Evolutionary conservation across 352 stramenopile species (phyloP).

Genomic region (Pythium inflatum): DNA sequence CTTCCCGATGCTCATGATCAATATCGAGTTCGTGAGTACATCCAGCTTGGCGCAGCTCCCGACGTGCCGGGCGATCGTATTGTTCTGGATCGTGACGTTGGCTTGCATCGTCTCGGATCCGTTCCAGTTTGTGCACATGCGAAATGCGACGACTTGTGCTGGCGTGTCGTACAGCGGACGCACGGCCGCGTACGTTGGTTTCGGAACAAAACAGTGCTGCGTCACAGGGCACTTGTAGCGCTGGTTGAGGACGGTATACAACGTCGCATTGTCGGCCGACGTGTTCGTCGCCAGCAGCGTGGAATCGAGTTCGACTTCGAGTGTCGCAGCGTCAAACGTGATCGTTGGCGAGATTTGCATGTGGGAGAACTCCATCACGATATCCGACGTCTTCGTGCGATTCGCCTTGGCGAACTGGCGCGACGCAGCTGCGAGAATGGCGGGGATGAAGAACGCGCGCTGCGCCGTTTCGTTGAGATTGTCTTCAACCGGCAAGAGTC

Average conservation of each 20-base stretch:
- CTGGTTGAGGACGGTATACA: constrained; percentile 33
- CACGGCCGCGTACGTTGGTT: background rate
- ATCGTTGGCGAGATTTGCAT: background rate
- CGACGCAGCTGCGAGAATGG: background rate
- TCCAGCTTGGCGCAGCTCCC: background rate
- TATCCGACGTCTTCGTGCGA: constrained; percentile 14
- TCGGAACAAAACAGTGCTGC: background rate
- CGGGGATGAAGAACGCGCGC: constrained; percentile 1
- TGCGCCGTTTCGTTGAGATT: background rate
- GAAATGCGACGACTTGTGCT: constrained; percentile 13
- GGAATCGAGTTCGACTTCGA: constrained; percentile 15
- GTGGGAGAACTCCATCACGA: constrained; percentile 19
- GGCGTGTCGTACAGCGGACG: background rate
- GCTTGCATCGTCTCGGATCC: background rate
- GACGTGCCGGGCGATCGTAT: background rate
- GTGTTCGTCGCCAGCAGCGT: constrained; percentile 3
- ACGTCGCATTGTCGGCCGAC: constrained; percentile 33
- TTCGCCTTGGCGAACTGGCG: constrained; percentile 3
- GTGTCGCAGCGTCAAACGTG: constrained; percentile 10
- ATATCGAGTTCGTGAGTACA: background rate
- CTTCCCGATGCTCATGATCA: constrained; percentile 15
- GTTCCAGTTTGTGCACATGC: background rate
- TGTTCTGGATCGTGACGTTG: background rate
- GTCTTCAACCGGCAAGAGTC: background rate
- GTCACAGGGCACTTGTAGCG: background rate